Evolutionary conservation across 2,329 filamentous ascomycete genomes (phyloP), one percentile per base, ranked within the genome.

Genomic region (Lomentospora prolificans): DNA sequence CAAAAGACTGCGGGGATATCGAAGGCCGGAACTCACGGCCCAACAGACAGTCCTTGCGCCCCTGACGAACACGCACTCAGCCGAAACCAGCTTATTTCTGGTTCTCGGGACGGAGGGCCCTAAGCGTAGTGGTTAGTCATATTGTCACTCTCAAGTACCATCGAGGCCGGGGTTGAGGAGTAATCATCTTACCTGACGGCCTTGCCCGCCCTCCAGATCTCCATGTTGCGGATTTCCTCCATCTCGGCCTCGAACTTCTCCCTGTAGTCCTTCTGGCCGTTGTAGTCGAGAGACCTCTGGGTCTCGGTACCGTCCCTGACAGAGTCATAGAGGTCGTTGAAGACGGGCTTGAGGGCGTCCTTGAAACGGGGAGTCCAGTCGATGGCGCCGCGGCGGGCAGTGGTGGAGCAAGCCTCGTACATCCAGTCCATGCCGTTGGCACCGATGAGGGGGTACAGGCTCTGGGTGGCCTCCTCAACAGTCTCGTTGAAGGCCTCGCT

Each of bases 401-500:
- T 99, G 71, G 94, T 99, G 61, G 92, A 97, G 88, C 94, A 99
- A 64, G 94, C 94, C 73, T 92, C 91, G 81, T 95, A 99, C 94
- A 99, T 99, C 90, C 95, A 99, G 82, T 99, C 94, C 94, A 99
- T 97, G 70, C 94, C 94, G 78, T 97, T 88, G 76, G 83, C 84
- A 70, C 92, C 94, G 69, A 99, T 99, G 70, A 99, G 82, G 62
- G 94, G 94, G 84, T 99, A 99, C 70, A 99, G 81, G 64, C 84
- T 90, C 84, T 99, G 94, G 55, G 94, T 99, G 63, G 94, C 94
- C 84, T 99, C 94, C 84, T 99, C 94, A 64, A 99, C 94, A 64
- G 94, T 99, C 90, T 99, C 94, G 85, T 99, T 99, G 87, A 99
- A 99, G 64, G 94, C 94, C 80, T 99, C 94, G 67, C 87, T 92